A percentile compares a stretch with the other conserved stretches of the same genome.
These are phyloP conservation scores for Globisporangium orthogonon DNA, from an alignment of 352 stramenopile species.

Conservation along the genomic window DNA sequence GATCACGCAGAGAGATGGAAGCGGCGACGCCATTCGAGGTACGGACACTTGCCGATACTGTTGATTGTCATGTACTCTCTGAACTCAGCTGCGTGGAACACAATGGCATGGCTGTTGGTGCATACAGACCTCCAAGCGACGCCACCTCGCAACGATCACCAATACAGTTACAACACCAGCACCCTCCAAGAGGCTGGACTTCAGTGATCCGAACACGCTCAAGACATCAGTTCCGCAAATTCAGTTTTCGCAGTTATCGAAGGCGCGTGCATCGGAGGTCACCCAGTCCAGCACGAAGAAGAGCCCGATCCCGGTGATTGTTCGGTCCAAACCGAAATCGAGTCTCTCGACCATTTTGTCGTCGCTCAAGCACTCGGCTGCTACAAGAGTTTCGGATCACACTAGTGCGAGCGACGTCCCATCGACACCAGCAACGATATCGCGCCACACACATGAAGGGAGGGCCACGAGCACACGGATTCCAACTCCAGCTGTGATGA, in stretches of 20 bases:
- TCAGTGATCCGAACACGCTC: conserved; percentile 12
- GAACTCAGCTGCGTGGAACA: neutral
- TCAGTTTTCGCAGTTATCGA: neutral
- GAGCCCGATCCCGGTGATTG: conserved; percentile 3
- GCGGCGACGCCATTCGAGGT: conserved; percentile 27
- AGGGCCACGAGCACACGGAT: conserved; percentile 1
- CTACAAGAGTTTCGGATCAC: neutral
- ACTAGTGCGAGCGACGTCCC: conserved; percentile 1
- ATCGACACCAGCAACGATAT: neutral
- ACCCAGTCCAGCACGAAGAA: conserved; percentile 3
- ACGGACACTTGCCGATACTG: conserved; percentile 1
- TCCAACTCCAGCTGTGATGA: conserved; percentile 2
- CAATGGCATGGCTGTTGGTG: neutral
- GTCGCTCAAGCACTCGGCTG: neutral
- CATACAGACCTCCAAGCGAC: conserved; percentile 31
- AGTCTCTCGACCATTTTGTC: conserved; percentile 11
- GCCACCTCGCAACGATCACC: conserved; percentile 55
- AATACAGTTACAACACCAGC: conserved; percentile 28
- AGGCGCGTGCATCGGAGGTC: neutral
- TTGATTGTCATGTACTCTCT: neutral
- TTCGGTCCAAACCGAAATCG: conserved; percentile 3
- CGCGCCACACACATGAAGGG: neutral
- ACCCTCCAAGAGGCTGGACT: conserved; percentile 22
- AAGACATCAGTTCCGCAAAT: conserved; percentile 2
- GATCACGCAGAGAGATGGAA: conserved; percentile 27